Base-by-base conservation (phyloP, 1,284 basidiomycete species). In the Rhodotorula sp. region DNA sequence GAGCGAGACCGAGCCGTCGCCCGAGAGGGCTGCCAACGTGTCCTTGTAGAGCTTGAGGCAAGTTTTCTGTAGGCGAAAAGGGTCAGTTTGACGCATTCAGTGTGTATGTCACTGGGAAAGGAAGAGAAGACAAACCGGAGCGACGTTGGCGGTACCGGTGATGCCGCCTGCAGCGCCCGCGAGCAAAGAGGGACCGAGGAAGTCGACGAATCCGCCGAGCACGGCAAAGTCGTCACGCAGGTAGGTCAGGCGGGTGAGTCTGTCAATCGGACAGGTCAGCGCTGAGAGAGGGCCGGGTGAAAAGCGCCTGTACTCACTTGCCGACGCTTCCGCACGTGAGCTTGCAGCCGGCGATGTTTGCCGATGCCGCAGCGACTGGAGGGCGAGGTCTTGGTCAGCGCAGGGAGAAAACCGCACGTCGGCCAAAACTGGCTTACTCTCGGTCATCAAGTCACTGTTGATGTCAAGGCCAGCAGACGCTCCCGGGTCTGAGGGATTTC, bases 391-490 rank as follows among this genome's bases (percentile, higher is more conserved):
- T 3, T 0, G 23, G 15, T 46, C 14, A 26, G 47, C 20, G 10
- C 16, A 8, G 3, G 48, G 1, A 0, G 46, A 14, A 5, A 15
- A 15, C 10, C 34, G 15, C 23, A n/a, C 14, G 64, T 20, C 12
- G 26, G 26, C 3, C 6, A 16, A 4, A 43, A n/a, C 18, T 3
- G n/a, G 46, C 75, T 39, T 23, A 70, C 72, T 72, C 3, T 85
- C 84, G 67, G 85, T 85, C 77, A 97, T 87, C 64, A 87, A 86
- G 81, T 95, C 92, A 0, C 91, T 92, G 80, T 91, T 89, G 67
- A 96, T 87, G 80, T 97, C 91, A 76, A 92, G 87, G 16, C 93
- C 92, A 0, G 91, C 88, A 0, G 91, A 91, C 18, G 83, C 83
- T 18, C 83, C 83, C 48, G 93, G 91, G 84, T 68, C 71, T 73